These are phyloP conservation scores for Colletotrichum ledebouriae DNA, from an alignment of 2,329 filamentous ascomycete genomes.

Conservation along the genomic window DNA sequence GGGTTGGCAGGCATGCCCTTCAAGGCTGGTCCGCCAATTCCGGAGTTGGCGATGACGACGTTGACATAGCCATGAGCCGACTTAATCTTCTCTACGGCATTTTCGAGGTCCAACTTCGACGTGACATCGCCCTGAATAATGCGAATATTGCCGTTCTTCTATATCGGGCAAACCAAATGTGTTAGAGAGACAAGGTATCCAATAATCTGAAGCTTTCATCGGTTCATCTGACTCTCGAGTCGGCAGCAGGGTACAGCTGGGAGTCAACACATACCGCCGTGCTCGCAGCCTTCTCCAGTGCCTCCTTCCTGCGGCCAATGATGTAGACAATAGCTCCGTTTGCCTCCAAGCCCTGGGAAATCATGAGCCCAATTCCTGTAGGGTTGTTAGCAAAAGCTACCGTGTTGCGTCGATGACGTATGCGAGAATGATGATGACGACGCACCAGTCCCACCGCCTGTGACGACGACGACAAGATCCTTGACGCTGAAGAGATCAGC, in stretches of 20 bases:
- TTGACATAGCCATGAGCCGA: conserved; percentile 66
- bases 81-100: conserved; percentile 66
- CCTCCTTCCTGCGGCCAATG: conserved; percentile 61
- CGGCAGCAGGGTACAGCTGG: too few species aligned
- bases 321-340: conserved; percentile 68
- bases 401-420: not conserved
- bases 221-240: too few species aligned
- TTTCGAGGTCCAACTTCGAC: conserved; percentile 51
- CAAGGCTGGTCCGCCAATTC: conserved; percentile 48
- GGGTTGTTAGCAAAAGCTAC: not conserved
- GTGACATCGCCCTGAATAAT: conserved; percentile 51
- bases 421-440: not conserved
- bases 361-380: conserved; percentile 64
- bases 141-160: conserved; percentile 37
- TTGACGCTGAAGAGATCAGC: conserved; percentile 61
- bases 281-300: conserved; percentile 56
- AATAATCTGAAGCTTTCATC: too few species aligned
- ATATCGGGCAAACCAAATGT: too few species aligned
- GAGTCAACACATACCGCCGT: conserved; percentile 45
- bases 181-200: not conserved
- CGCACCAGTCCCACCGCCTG: conserved; percentile 59
- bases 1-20: conserved; percentile 48
- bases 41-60: conserved; percentile 71
- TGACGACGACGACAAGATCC: conserved; percentile 67
- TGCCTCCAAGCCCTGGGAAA: conserved; percentile 61